Evolutionary conservation across 306 rosid species (phyloP).

Genomic region (Inga laurina): DNA sequence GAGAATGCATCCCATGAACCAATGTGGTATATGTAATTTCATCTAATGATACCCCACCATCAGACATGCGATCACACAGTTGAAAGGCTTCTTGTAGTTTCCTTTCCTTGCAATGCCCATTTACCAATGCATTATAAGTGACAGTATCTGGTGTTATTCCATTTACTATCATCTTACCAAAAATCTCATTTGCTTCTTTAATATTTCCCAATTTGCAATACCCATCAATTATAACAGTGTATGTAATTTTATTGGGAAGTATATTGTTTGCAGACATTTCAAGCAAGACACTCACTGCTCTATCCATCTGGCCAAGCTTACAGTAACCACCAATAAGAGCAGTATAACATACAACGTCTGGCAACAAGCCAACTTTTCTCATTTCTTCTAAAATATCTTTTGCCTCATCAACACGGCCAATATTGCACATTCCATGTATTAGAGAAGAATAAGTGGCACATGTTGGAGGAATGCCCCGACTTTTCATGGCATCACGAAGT

Average conservation of each 20-base stretch:
- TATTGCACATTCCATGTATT: slow-evolving; percentile 67
- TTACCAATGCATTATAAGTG: slow-evolving; percentile 53
- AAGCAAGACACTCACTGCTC: slow-evolving; percentile 39
- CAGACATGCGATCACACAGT: slow-evolving; percentile 43
- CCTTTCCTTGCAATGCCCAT: slow-evolving; percentile 55
- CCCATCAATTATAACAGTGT: slow-evolving; percentile 71
- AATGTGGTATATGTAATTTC: slow-evolving; percentile 58
- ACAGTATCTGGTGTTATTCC: slow-evolving; percentile 60
- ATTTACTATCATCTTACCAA: slow-evolving; percentile 53
- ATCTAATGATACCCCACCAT: slow-evolving; percentile 45
- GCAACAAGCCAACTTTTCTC: slow-evolving; percentile 61
- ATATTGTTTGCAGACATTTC: slow-evolving; percentile 56
- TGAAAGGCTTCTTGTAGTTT: slow-evolving; percentile 48
- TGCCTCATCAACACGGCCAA: slow-evolving; percentile 65
- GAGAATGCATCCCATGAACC: slow-evolving; percentile 50
- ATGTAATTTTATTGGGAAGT: slow-evolving; percentile 66
- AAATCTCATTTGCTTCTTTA: slow-evolving; percentile 57
- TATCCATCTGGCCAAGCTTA: slow-evolving; percentile 69
- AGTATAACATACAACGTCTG: slow-evolving; percentile 66
- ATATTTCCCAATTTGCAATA: slow-evolving; percentile 65
- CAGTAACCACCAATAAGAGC: slow-evolving; percentile 78
- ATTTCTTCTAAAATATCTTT: slow-evolving; percentile 56
- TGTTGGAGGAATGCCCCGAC: slow-evolving; percentile 51
- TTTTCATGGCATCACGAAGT: slow-evolving; percentile 60
- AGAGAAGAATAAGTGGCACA: slow-evolving; percentile 69